Conservation (phyloP, 495 filamentous ascomycete species). For the Mytilinidion resinicola region DNA sequence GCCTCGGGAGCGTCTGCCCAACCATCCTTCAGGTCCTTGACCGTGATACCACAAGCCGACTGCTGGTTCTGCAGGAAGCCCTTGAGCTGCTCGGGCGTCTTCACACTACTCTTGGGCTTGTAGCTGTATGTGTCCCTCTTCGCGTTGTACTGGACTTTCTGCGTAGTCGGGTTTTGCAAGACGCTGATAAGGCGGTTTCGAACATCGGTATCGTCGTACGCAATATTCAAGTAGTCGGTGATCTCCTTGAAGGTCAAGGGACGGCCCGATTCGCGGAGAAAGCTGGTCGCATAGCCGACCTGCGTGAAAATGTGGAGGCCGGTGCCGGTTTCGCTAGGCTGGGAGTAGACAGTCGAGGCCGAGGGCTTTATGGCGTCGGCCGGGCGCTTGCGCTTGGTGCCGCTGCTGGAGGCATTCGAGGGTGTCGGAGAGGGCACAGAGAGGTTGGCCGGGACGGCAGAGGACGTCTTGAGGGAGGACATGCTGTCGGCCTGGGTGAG, state of each 20-base stretch:
- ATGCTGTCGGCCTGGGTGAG: slow-evolving; percentile 11
- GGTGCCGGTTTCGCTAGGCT: slow-evolving; percentile 68
- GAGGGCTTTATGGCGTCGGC: slow-evolving; percentile 41
- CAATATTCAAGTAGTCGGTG: slow-evolving; percentile 65
- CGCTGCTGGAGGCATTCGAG: slow-evolving; percentile 23
- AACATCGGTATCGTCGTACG: slow-evolving; percentile 12
- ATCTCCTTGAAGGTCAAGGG: slow-evolving; percentile 65
- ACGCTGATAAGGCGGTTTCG: slow-evolving; percentile 9
- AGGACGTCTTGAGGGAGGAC: slow-evolving; percentile 32
- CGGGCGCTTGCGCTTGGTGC: slow-evolving; percentile 52
- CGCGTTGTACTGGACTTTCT: slow-evolving; percentile 35
- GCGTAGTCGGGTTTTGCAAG: slow-evolving; percentile 42
- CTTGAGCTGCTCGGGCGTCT: slow-evolving; percentile 65
- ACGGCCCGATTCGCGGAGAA: slow-evolving; percentile 67
- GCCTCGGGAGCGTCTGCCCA: slow-evolving; percentile 77
- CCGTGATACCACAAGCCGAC: slow-evolving; percentile 71
- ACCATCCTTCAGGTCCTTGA: slow-evolving; percentile 89
- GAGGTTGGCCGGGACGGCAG: slow-evolving; percentile 20
- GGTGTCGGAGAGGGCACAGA: slow-evolving; percentile 27
- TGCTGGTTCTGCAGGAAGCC: slow-evolving; percentile 70
- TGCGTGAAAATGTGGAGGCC: slow-evolving; percentile 78
- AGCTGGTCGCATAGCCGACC: slow-evolving; percentile 73
- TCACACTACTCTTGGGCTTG: slow-evolving; percentile 72
- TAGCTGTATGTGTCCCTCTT: slow-evolving; percentile 65
- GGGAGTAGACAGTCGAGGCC: slow-evolving; percentile 60